Percentiles rank a stretch among this genome's conserved stretches.
These are phyloP conservation scores for Bacterosira constricta DNA, from an alignment of 108 stramenopile species.

Conservation along the genomic window DNA sequence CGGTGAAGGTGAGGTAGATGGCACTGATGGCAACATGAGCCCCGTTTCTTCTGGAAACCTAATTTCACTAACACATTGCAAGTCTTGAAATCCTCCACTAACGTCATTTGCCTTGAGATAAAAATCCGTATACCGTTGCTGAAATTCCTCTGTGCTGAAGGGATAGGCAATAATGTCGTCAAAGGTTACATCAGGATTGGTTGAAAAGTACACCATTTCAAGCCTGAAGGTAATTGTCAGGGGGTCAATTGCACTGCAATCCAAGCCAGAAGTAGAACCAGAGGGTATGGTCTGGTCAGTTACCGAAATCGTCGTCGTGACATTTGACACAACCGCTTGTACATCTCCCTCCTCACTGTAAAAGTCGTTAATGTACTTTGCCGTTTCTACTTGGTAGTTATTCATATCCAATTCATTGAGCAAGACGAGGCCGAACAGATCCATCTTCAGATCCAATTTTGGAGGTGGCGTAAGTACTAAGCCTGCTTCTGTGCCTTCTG, in stretches of 20 bases:
- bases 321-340: no score
- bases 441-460: no score
- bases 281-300: no score
- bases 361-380: no score
- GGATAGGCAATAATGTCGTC: conserved; percentile 33
- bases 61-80: conserved; percentile 22
- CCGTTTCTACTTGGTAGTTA: background rate
- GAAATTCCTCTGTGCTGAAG: conserved; percentile 23
- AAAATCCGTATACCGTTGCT: conserved; percentile 22
- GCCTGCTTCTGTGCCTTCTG: no score
- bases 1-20: no score
- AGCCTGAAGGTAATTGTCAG: conserved; percentile 27
- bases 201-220: conserved; percentile 22
- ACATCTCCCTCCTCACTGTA: no score
- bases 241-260: conserved; percentile 19
- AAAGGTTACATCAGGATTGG: conserved; percentile 5
- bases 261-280: no score
- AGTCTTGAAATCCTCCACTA: conserved; percentile 14
- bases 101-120: conserved; percentile 25
- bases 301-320: conserved; percentile 5
- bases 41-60: background rate
- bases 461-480: no score
- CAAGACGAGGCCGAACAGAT: background rate
- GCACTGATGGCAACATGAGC: no score
- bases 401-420: background rate